Percentiles rank a stretch among this genome's conserved stretches.
These are phyloP conservation scores for Hamamelis virginiana DNA, from an alignment of 164 flowering plant species.

Conservation along the genomic window DNA sequence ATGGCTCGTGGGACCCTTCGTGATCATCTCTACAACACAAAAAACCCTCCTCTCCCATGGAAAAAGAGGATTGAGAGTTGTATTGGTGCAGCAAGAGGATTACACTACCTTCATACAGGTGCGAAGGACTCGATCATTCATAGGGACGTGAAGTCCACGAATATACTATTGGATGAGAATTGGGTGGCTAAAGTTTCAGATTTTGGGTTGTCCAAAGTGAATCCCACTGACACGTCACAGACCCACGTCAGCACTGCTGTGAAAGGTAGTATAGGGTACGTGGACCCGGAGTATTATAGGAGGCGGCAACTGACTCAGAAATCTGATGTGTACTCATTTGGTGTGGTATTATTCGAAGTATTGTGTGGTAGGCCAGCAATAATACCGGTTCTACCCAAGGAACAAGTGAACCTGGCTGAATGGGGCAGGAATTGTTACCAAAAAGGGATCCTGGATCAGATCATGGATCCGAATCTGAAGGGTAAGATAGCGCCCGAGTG, in stretches of 20 bases:
- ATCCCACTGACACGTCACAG: not conserved
- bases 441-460: no score
- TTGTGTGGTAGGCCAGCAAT: slow-evolving; percentile 22
- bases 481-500: slow-evolving; percentile 33
- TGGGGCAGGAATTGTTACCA: slow-evolving; percentile 29
- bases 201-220: no score
- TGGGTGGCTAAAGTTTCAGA: no score
- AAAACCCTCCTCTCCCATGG: slow-evolving; percentile 28
- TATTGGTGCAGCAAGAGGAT: no score
- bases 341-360: slow-evolving; percentile 28
- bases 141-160: no score
- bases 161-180: no score
- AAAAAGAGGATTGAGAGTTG: slow-evolving; percentile 23
- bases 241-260: slow-evolving; percentile 22
- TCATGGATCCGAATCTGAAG: slow-evolving; percentile 30
- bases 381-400: not conserved
- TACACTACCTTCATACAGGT: no score
- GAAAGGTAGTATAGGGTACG: slow-evolving; percentile 20
- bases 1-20: slow-evolving; percentile 29
- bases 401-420: slow-evolving; percentile 17
- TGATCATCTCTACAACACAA: no score
- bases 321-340: no score
- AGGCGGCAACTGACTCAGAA: no score
- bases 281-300: no score
- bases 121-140: no score